Evolutionary conservation across 352 stramenopile genomes (phyloP).

Genomic region (Globisporangium rhizosaccharum): DNA sequence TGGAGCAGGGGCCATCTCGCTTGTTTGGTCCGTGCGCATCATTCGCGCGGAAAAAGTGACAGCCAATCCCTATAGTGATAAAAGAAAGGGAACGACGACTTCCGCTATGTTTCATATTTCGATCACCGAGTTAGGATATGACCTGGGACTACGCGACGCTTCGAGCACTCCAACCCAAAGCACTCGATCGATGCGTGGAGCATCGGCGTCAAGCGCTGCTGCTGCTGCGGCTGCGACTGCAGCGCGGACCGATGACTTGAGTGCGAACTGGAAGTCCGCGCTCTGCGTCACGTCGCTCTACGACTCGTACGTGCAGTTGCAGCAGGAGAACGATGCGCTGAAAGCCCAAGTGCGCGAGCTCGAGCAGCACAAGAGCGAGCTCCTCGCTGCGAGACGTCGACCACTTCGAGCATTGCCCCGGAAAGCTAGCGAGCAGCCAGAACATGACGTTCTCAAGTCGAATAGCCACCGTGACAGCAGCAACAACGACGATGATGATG

Average conservation of each 20-base stretch:
- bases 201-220: neutral
- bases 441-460: neutral
- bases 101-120: neutral
- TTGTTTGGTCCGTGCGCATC: neutral
- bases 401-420: neutral
- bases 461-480: conserved; percentile 6
- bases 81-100: neutral
- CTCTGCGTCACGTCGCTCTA: conserved; percentile 74
- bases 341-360: conserved; percentile 24
- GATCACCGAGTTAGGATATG: neutral
- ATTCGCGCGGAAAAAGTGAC: neutral
- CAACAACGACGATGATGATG: conserved; percentile 11
- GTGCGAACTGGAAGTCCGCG: conserved; percentile 61
- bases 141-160: neutral
- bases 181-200: neutral
- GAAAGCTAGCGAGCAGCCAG: conserved; percentile 6
- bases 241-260: conserved; percentile 10
- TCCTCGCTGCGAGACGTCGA: conserved; percentile 16
- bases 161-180: neutral
- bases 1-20: neutral
- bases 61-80: neutral
- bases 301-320: conserved; percentile 60
- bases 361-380: conserved; percentile 23
- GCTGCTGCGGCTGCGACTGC: neutral
- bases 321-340: conserved; percentile 46